These are phyloP conservation scores for Tricladium varicosporioides DNA, from an alignment of 2,329 filamentous ascomycete genomes.

Conservation along the genomic window DNA sequence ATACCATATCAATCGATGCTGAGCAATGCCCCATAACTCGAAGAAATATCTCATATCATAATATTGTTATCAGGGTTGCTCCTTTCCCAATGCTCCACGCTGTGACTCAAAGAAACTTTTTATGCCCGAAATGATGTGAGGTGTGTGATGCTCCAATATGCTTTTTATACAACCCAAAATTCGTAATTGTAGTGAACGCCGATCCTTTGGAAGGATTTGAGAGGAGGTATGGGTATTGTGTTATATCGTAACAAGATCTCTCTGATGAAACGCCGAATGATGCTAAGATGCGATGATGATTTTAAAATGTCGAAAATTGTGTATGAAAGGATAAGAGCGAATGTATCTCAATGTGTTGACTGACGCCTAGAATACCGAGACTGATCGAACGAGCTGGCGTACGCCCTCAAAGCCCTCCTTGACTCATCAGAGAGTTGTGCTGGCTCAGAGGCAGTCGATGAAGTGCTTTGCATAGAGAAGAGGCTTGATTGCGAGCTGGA, in stretches of 20 bases:
- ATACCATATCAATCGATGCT: too few species aligned
- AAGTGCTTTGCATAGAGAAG: conserved; percentile 69
- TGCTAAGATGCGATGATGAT: conserved; percentile 19
- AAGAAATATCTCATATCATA: too few species aligned
- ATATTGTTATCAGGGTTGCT: too few species aligned
- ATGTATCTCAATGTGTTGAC: conserved; percentile 29
- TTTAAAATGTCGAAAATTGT: conserved; percentile 6
- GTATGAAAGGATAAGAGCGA: background rate
- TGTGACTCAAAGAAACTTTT: conserved; percentile 25
- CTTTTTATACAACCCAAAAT: conserved; percentile 32
- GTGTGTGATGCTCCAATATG: conserved; percentile 28
- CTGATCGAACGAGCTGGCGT: conserved; percentile 86
- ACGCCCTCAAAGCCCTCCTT: conserved; percentile 76
- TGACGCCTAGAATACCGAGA: conserved; percentile 34
- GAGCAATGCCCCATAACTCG: too few species aligned
- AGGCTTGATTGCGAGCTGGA: conserved; percentile 85
- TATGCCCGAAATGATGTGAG: conserved; percentile 23
- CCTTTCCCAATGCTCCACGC: conserved; percentile 16
- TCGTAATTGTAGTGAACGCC: conserved; percentile 25
- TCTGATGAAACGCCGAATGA: conserved; percentile 24
- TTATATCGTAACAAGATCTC: conserved; percentile 26
- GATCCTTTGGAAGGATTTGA: conserved; percentile 26
- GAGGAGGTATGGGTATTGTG: conserved; percentile 27
- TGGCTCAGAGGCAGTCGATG: conserved; percentile 51
- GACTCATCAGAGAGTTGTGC: conserved; percentile 70